phyloP scores from a whole-genome alignment of 2,329 filamentous ascomycete species.

The Penicillium freii region DNA sequence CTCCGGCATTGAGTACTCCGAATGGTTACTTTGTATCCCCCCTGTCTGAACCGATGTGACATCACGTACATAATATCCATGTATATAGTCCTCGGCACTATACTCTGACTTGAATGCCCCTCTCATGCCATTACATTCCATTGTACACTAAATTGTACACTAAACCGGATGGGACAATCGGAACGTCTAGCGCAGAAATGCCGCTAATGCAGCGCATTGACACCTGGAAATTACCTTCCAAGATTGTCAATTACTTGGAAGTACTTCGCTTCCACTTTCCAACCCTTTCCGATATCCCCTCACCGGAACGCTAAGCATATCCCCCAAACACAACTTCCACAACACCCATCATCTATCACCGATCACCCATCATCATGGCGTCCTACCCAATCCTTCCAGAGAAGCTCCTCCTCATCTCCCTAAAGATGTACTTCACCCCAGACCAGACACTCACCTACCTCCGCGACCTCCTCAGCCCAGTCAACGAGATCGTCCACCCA shows the following conservation, averaged over 20 bases:
- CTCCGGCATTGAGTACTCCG: conserved; percentile 1
- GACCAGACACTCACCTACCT: conserved; percentile 58
- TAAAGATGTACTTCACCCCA: conserved; percentile 42
- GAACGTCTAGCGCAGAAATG: not conserved
- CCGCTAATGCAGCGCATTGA: conserved; percentile 4
- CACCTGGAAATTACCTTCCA: not conserved
- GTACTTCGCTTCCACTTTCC: not conserved
- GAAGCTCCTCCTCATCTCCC: conserved; percentile 40
- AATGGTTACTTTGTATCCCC: not conserved
- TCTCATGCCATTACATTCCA: not conserved
- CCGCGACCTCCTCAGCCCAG: conserved; percentile 48
- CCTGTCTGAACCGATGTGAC: not conserved
- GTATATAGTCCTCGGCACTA: not conserved
- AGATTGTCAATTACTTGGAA: not conserved
- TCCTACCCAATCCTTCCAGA: conserved; percentile 36
- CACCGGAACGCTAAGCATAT: not conserved
- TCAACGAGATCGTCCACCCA: conserved; percentile 46
- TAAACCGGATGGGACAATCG: not conserved
- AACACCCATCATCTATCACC: not conserved
- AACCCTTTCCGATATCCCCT: not conserved
- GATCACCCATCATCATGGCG: conserved; percentile 10
- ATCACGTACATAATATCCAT: not conserved
- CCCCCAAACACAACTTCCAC: not conserved
- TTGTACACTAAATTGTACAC: not conserved
- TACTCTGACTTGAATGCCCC: not conserved